phyloP scores from a whole-genome alignment of 1,139 yeast genomes.

The Kazachstania sp. region DNA sequence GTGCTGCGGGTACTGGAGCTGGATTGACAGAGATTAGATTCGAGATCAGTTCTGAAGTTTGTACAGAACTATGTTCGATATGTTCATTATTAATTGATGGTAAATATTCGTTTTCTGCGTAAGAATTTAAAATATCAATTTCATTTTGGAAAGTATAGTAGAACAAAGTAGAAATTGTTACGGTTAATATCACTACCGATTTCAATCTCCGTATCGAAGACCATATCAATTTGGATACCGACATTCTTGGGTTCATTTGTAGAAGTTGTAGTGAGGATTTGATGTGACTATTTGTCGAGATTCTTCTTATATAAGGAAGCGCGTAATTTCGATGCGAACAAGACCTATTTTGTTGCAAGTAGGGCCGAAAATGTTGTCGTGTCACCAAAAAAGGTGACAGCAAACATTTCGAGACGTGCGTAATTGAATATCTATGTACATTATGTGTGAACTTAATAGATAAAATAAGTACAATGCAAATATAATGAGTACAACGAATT shows the following conservation, averaged over 20 bases:
- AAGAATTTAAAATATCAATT: constrained; percentile 30
- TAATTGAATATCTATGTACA: no score
- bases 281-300: not conserved
- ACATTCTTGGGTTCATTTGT: not conserved
- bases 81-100: constrained; percentile 21
- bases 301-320: not conserved
- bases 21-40: not conserved
- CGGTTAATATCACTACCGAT: constrained; percentile 22
- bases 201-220: constrained; percentile 16
- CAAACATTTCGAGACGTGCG: not conserved
- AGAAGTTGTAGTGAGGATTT: not conserved
- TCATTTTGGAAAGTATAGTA: constrained; percentile 32
- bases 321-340: no score
- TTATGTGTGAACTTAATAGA: no score
- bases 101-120: constrained; percentile 29
- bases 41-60: not conserved
- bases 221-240: constrained; percentile 6
- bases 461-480: no score
- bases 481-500: no score
- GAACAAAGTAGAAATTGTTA: constrained; percentile 27
- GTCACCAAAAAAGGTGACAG: no score
- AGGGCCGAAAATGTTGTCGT: no score
- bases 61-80: not conserved
- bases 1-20: not conserved
- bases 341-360: not conserved